Conservation (phyloP, 148 eudicot genomes). For the Suaeda aralocaspica region DNA sequence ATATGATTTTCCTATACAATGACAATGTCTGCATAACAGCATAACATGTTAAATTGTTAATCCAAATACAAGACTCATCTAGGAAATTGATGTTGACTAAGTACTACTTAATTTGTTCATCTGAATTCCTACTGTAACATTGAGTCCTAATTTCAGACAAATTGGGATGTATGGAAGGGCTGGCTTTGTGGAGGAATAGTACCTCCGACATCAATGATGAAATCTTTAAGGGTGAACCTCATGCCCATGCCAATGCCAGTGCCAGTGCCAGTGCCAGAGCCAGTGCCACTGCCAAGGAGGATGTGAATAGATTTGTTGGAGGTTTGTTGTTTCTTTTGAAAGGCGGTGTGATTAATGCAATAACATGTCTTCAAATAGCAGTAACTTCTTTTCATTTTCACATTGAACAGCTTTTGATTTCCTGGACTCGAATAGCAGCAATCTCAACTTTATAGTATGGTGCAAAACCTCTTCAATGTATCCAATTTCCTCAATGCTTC, state of each 20-base stretch:
- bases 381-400: not conserved
- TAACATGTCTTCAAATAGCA: no score
- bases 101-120: not conserved
- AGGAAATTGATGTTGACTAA: not conserved
- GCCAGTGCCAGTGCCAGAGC: no score
- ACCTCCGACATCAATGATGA: conserved; percentile 63
- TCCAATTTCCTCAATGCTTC: conserved; percentile 34
- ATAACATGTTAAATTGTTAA: no score
- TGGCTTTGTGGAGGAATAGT: conserved; percentile 71
- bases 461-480: conserved; percentile 29
- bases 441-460: conserved; percentile 65
- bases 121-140: not conserved
- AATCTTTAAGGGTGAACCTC: conserved; percentile 46
- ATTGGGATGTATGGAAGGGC: conserved; percentile 47
- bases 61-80: not conserved
- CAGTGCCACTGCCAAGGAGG: conserved; percentile 33
- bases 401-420: conserved; percentile 69
- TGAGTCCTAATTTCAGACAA: conserved; percentile 32
- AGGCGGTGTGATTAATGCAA: no score
- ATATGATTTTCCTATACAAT: conserved; percentile 15
- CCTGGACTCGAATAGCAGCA: conserved; percentile 44
- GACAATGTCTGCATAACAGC: no score
- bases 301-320: conserved; percentile 47
- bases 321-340: no score
- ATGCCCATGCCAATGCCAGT: no score